Evolutionary conservation across 805 yeast species (phyloP).

Genomic region (Metschnikowia matae): DNA sequence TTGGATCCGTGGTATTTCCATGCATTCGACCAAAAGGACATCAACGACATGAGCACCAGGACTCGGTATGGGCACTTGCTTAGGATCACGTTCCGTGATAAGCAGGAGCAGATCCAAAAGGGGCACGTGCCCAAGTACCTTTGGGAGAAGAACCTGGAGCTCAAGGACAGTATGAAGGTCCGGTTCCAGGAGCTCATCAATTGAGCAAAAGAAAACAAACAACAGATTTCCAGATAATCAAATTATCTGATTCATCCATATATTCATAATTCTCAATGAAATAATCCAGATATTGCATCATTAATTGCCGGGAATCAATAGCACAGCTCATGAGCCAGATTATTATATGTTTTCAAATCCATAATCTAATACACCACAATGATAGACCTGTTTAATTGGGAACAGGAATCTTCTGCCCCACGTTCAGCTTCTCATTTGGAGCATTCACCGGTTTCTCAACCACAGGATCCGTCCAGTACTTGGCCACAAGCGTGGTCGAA

Average conservation of each 20-base stretch:
- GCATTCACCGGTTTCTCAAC: conserved; percentile 13
- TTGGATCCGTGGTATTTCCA: conserved; percentile 43
- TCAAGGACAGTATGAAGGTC: conserved; percentile 9
- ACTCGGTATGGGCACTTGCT: not conserved
- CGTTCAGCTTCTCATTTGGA: not conserved
- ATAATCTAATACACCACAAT: too few species aligned
- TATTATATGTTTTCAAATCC: too few species aligned
- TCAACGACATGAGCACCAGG: not conserved
- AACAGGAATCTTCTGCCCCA: not conserved
- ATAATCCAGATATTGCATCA: too few species aligned
- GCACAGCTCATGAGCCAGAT: too few species aligned
- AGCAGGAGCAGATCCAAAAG: conserved; percentile 7
- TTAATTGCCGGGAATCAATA: too few species aligned
- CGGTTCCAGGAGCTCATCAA: conserved; percentile 11
- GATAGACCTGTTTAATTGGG: not conserved
- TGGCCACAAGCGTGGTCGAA: conserved; percentile 13
- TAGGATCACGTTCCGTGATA: conserved; percentile 1
- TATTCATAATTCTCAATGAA: too few species aligned
- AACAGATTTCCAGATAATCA: too few species aligned
- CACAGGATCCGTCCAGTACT: conserved; percentile 17
- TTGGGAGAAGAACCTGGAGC: conserved; percentile 8
- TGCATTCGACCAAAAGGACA: conserved; percentile 10
- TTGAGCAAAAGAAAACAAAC: not conserved
- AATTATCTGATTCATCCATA: too few species aligned
- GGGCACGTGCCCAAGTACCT: conserved; percentile 12